Conservation (phyloP, 1,284 basidiomycete genomes). For the Anthracocystis walkeri region DNA sequence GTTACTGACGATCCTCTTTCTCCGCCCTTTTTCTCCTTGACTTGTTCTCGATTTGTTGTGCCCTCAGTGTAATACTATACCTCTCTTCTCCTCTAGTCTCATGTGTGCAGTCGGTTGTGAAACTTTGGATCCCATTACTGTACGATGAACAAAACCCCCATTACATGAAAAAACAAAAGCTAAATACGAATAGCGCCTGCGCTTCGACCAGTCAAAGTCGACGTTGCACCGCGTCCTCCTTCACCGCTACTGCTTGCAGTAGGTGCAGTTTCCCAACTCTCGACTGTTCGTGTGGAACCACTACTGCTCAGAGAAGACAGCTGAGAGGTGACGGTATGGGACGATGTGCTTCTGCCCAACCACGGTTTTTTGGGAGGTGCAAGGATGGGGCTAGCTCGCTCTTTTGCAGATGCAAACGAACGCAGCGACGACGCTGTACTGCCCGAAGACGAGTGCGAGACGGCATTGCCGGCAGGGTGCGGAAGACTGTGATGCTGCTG, state of each 20-base stretch:
- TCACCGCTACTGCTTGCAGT: not conserved
- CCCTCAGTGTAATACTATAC: constrained; percentile 26
- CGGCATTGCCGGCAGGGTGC: not conserved
- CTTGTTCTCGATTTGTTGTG: not conserved
- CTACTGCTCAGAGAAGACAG: not conserved
- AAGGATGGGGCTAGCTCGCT: not conserved
- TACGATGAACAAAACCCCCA: not conserved
- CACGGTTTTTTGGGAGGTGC: not conserved
- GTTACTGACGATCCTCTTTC: constrained; percentile 4
- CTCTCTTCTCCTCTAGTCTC: not conserved
- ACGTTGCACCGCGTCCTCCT: not conserved
- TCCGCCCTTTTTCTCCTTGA: not conserved
- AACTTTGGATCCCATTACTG: too few species aligned
- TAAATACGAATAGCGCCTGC: constrained; percentile 7
- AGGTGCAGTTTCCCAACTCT: constrained; percentile 9
- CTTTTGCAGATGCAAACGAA: constrained; percentile 7
- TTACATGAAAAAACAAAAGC: not conserved
- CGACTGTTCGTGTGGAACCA: not conserved
- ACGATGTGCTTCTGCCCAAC: not conserved
- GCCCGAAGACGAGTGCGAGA: not conserved
- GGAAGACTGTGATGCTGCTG: not conserved
- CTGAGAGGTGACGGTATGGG: not conserved
- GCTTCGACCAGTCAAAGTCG: constrained; percentile 3
- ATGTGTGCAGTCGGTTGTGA: not conserved
- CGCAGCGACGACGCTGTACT: constrained; percentile 8